phyloP scores from a whole-genome alignment of 306 rosid species.

The Fragaria nilgerrensis region DNA sequence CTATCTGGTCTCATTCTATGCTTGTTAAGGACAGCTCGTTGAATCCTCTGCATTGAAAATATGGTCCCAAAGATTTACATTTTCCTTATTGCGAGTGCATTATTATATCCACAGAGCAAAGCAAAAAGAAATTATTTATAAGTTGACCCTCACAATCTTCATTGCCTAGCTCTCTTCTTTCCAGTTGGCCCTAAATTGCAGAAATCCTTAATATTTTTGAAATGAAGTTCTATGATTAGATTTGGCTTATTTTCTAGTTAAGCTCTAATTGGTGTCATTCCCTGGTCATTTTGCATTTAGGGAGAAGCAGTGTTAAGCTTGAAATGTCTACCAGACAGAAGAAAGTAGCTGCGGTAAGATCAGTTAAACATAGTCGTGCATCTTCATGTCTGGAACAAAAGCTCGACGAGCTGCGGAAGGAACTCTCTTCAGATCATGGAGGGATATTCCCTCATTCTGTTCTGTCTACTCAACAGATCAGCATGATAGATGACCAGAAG shows the following conservation, averaged over 20 bases:
- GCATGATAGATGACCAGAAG: no score
- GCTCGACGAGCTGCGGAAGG: slow-evolving; percentile 79
- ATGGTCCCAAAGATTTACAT: no score
- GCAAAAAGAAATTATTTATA: not conserved
- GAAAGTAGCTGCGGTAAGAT: slow-evolving; percentile 45
- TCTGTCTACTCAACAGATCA: no score
- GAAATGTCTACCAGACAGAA: slow-evolving; percentile 48
- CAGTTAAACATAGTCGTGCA: slow-evolving; percentile 43
- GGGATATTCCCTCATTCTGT: slow-evolving; percentile 92
- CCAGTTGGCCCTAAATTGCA: not conserved
- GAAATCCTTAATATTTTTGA: not conserved
- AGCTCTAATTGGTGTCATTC: slow-evolving; percentile 11
- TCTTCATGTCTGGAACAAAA: slow-evolving; percentile 68
- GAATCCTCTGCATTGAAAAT: no score
- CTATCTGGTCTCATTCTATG: no score
- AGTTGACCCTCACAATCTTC: no score
- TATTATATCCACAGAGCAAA: no score
- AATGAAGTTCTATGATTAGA: not conserved
- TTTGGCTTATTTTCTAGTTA: slow-evolving; percentile 14
- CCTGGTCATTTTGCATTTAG: slow-evolving; percentile 30
- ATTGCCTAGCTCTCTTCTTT: not conserved
- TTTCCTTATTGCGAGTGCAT: no score
- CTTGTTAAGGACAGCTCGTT: no score
- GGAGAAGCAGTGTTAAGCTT: slow-evolving; percentile 60
- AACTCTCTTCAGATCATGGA: slow-evolving; percentile 66